phyloP scores from a whole-genome alignment of 345 rosid genomes.

The Firmiana major region DNA sequence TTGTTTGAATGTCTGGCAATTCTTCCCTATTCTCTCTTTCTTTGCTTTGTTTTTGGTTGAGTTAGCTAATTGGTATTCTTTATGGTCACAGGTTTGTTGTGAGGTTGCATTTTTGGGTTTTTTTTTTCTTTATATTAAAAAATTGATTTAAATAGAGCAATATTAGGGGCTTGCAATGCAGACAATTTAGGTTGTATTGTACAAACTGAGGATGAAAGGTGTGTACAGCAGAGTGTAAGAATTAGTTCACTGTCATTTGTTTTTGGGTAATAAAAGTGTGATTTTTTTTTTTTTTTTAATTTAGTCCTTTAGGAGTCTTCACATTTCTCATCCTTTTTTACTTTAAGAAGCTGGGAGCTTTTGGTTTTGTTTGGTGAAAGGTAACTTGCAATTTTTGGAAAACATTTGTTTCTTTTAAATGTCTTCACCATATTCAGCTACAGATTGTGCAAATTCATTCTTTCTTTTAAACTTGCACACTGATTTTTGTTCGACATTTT shows the following conservation, averaged over 20 bases:
- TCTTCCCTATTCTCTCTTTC: not conserved
- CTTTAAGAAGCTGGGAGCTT: not conserved
- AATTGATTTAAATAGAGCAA: constrained; percentile 17
- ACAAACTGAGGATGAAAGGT: constrained; percentile 40
- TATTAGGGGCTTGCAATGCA: constrained; percentile 31
- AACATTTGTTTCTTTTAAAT: not conserved
- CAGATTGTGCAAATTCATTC: not conserved
- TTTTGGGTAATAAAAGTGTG: constrained; percentile 1
- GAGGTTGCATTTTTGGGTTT: constrained; percentile 54
- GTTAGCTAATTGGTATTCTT: constrained; percentile 43
- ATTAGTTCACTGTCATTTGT: constrained; percentile 29
- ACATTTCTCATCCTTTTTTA: not conserved
- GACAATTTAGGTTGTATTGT: constrained; percentile 40
- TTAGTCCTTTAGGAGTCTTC: not conserved
- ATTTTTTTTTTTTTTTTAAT: not conserved
- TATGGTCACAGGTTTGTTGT: constrained; percentile 48
- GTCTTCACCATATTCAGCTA: not conserved
- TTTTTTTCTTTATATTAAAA: not conserved
- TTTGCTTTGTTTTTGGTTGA: constrained; percentile 22
- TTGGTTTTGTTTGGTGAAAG: not conserved
- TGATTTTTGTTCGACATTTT: not conserved
- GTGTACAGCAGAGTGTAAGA: constrained; percentile 61
- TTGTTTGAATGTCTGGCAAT: constrained; percentile 32
- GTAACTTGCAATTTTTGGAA: not conserved
- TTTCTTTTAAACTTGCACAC: not conserved